Conservation (phyloP, 176 grass and related monocot genomes). For the Melocanna baccifera region DNA sequence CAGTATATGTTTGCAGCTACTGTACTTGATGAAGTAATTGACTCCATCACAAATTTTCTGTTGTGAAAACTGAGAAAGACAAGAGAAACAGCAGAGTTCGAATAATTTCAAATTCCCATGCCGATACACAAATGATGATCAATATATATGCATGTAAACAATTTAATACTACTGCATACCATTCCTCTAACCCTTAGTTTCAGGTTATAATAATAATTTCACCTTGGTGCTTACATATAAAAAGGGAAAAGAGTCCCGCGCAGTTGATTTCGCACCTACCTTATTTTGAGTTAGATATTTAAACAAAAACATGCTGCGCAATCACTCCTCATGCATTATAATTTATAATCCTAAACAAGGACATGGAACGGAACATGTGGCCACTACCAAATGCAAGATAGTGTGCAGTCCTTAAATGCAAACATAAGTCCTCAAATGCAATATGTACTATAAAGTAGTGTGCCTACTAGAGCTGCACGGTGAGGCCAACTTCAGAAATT, state of each 20-base stretch:
- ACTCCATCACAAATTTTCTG: not conserved
- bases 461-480: no score
- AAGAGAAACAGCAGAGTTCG: not conserved
- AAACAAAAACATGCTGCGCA: not conserved
- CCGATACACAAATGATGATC: not conserved
- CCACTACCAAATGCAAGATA: not conserved
- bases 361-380: not conserved
- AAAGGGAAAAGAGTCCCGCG: not conserved
- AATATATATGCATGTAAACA: not conserved
- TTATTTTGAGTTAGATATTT: not conserved
- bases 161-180: not conserved
- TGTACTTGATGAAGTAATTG: not conserved
- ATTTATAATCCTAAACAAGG: not conserved
- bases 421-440: not conserved
- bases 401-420: not conserved
- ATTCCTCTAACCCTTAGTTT: not conserved
- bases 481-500: not conserved
- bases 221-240: not conserved
- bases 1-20: not conserved
- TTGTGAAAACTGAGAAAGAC: not conserved
- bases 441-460: not conserved
- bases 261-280: not conserved
- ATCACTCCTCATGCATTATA: not conserved
- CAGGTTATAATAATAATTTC: not conserved
- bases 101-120: not conserved